phyloP scores from a whole-genome alignment of 345 rosid species.

The Erucastrum elatum region DNA sequence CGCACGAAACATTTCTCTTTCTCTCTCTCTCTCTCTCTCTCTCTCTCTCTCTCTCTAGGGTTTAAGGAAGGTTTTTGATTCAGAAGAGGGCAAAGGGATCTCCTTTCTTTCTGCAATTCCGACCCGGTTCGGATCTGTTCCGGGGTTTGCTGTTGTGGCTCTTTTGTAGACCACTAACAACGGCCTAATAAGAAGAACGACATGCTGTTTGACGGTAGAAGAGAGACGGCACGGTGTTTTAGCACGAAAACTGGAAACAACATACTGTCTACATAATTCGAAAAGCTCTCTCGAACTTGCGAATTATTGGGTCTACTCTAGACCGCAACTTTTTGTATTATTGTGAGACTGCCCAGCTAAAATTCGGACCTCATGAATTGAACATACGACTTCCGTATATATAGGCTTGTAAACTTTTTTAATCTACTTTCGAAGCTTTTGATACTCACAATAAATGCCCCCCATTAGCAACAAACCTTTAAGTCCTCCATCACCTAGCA shows the following conservation, averaged over 20 bases:
- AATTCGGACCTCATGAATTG: neutral
- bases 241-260: neutral
- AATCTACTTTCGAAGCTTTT: neutral
- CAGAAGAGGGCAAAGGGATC: constrained; percentile 7
- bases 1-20: constrained; percentile 50
- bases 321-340: neutral
- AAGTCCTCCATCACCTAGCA: neutral
- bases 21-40: neutral
- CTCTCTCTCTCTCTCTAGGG: constrained; percentile 5
- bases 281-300: neutral
- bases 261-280: neutral
- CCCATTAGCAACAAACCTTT: neutral
- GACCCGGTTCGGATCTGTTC: constrained; percentile 15
- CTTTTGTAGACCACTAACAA: constrained; percentile 23
- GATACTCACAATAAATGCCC: neutral
- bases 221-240: constrained; percentile 3
- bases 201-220: neutral
- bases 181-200: neutral
- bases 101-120: constrained; percentile 16
- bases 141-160: constrained; percentile 36
- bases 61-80: constrained; percentile 39
- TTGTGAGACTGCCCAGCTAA: neutral
- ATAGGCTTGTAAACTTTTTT: neutral
- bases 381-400: neutral
- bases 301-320: neutral